Evolutionary conservation across 768 basidiomycete species (phyloP), one percentile per base, ranked within the genome.

Genomic region (Naganishia friedmannii): DNA sequence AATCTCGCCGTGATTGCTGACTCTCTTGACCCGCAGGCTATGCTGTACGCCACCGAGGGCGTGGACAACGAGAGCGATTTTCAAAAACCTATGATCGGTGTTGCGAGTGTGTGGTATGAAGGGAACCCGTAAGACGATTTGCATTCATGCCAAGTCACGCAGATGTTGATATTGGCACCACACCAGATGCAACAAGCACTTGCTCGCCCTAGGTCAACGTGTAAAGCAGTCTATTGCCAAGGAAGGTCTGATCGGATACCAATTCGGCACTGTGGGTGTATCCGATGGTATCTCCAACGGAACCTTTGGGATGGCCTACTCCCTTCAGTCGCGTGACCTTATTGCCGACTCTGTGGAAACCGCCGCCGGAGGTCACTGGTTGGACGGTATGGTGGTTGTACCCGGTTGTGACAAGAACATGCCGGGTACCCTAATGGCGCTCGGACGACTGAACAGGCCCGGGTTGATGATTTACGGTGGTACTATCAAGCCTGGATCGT

Each of bases 341-440:
- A 99, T 99, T 75, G 96, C 96, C 71, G 96, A 98, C 82, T 88
- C 90, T 78, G 94, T 99, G 23, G 95, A 98, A 83, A 91, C 91
- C 13, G 93, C 92, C 21, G 94, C 90, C 32, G 95, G 91, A 17
- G 96, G 95, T 6, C 96, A 99, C 79, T 96, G 94, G 88, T 87
- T 99, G 17, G 96, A 98, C 77, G 96, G 93, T 48, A 91, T 96
- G 90, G 92, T 97, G 46, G 93, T 92, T 70, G 85, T 99, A 66
- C 96, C 96, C 26, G 96, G 94, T 48, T 98, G 93, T 79, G 95
- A 99, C 84, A 99, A 99, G 84, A 99, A 99, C 83, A 98, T 99
- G 95, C 96, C 96, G n/a, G 96, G 96, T 72, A 94, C 96, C 45
- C 84, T 97, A 75, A 99, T 99, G 86, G 96, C 93, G 57, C 87